A percentile compares a stretch with the other conserved stretches of the same genome.
phyloP scores from a whole-genome alignment of 2,329 filamentous ascomycete genomes.

The Berkeleyomyces basicola region DNA sequence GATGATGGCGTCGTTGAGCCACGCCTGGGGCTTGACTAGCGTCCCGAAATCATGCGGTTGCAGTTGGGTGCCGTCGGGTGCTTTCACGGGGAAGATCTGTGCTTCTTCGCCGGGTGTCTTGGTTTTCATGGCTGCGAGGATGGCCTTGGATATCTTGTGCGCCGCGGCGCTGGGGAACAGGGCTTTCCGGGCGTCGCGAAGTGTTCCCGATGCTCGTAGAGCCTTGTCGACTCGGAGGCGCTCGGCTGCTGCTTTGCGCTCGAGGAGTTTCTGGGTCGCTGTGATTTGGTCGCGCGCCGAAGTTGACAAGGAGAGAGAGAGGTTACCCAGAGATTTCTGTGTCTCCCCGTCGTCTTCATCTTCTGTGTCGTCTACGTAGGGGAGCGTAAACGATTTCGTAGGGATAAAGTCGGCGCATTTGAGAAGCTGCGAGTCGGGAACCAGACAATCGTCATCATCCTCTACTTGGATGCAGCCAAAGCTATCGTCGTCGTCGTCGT shows the following conservation, averaged over 20 bases:
- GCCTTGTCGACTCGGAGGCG: background rate
- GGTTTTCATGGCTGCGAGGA: background rate
- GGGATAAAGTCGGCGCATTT: slow-evolving; percentile 1
- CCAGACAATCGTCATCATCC: background rate
- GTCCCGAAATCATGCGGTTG: slow-evolving; percentile 42
- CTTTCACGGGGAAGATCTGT: slow-evolving; percentile 4
- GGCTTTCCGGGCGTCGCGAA: background rate
- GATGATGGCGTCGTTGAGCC: slow-evolving; percentile 66
- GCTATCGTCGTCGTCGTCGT: background rate
- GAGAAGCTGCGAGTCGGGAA: slow-evolving; percentile 1
- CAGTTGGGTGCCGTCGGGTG: background rate
- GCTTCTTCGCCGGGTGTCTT: background rate
- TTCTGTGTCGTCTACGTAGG: background rate
- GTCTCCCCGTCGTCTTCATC: background rate
- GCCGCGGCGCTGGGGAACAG: background rate
- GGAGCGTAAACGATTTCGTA: background rate
- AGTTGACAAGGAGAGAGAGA: background rate
- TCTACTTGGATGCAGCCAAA: background rate
- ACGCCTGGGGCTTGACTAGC: slow-evolving; percentile 38
- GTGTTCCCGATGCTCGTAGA: background rate
- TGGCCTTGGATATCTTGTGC: background rate
- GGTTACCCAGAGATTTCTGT: background rate
- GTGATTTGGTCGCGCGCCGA: slow-evolving; percentile 1
- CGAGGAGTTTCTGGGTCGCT: background rate
- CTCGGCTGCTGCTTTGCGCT: background rate